phyloP scores from a whole-genome alignment of 2,329 filamentous ascomycete genomes.

The Cyphellophora europaea region DNA sequence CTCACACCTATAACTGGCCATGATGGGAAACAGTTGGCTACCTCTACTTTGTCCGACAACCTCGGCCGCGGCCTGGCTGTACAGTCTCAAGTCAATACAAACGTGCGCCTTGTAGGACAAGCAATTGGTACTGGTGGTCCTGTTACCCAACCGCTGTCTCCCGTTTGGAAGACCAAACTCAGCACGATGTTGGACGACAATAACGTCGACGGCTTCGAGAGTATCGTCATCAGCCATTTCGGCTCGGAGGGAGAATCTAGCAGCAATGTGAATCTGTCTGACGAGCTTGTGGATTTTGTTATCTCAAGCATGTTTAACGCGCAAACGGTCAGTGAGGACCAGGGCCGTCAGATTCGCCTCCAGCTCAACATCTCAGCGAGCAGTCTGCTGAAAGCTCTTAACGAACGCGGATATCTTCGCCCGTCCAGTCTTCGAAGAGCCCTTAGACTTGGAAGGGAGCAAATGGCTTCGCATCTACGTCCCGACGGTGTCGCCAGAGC shows the following conservation, averaged over 20 bases:
- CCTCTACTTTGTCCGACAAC: constrained; percentile 6
- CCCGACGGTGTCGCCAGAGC: constrained; percentile 25
- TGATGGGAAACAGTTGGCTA: neutral
- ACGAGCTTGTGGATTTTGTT: neutral
- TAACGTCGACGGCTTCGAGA: neutral
- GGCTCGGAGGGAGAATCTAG: neutral
- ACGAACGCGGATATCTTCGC: neutral
- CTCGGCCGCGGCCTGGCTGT: constrained; percentile 10
- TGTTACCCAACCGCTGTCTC: neutral
- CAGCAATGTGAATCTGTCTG: neutral
- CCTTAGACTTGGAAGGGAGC: too few relatives aligned
- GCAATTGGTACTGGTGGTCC: neutral
- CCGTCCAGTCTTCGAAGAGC: neutral
- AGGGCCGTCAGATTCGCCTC: neutral
- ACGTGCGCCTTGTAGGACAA: neutral
- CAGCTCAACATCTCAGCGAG: neutral
- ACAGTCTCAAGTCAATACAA: neutral
- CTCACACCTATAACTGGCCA: constrained; percentile 25
- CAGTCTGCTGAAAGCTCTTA: neutral
- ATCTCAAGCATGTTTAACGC: neutral
- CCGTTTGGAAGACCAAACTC: neutral
- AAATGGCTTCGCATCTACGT: neutral
- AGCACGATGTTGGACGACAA: neutral
- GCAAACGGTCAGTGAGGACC: neutral
- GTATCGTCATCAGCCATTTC: neutral